A percentile compares a stretch with the other conserved stretches of the same genome.
phyloP scores from a whole-genome alignment of 768 basidiomycete genomes.

The Coprinopsis marcescibilis region DNA sequence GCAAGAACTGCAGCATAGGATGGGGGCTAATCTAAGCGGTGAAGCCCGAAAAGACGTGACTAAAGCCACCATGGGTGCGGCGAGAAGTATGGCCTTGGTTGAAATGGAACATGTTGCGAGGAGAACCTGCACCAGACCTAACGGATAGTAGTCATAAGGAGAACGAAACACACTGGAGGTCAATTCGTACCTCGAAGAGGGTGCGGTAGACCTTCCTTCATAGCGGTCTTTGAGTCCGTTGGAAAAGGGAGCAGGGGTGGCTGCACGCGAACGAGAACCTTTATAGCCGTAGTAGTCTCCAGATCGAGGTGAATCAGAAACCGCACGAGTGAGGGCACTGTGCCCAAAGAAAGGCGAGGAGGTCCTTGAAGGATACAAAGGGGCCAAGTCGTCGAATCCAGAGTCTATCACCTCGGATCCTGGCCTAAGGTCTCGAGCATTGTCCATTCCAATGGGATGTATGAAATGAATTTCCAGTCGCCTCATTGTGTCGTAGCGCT shows the following conservation, averaged over 20 bases:
- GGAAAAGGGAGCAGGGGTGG: not conserved
- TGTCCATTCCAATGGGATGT: constrained; percentile 12
- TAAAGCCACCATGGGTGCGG: not conserved
- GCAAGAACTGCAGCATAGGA: too few species aligned
- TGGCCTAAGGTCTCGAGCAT: constrained; percentile 2
- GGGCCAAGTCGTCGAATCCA: not conserved
- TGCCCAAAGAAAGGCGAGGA: not conserved
- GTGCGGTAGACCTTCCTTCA: not conserved
- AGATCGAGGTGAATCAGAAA: not conserved
- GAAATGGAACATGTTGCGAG: not conserved
- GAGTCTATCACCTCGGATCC: not conserved
- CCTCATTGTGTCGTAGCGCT: constrained; percentile 48
- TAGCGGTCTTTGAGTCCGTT: not conserved
- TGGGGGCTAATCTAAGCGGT: not conserved
- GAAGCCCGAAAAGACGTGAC: not conserved
- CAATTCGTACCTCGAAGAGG: not conserved
- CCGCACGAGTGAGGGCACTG: not conserved
- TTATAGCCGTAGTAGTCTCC: not conserved
- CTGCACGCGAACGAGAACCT: not conserved
- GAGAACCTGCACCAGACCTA: not conserved
- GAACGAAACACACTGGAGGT: not conserved
- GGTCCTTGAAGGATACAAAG: not conserved
- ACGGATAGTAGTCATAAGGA: not conserved
- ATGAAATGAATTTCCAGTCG: constrained; percentile 31
- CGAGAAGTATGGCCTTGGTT: constrained; percentile 3